Conservation (phyloP, 1,139 yeast species). For the Groenewaldozyma auringiensis region DNA sequence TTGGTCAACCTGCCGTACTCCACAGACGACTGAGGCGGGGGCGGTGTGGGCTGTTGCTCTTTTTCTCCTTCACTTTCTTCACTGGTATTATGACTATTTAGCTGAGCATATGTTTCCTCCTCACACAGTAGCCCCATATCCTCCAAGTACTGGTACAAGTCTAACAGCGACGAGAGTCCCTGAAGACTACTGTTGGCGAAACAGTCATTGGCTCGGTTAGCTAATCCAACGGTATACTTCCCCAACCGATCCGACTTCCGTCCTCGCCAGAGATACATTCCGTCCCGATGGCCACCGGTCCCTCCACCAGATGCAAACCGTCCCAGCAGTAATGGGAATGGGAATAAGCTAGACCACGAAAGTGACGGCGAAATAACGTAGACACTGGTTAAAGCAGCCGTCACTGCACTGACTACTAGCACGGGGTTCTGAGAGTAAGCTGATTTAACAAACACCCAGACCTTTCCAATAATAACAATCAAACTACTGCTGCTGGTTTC, state of each 20-base stretch:
- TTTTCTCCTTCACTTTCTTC: slow-evolving; percentile 6
- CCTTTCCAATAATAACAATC: not conserved
- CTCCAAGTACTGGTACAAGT: slow-evolving; percentile 52
- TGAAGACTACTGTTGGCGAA: slow-evolving; percentile 90
- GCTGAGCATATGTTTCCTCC: slow-evolving; percentile 1
- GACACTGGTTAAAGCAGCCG: not conserved
- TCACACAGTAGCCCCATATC: slow-evolving; percentile 15
- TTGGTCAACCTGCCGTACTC: slow-evolving; percentile 13
- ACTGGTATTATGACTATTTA: not conserved
- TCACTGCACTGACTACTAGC: not conserved
- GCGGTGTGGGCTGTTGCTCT: not conserved
- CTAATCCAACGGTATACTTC: slow-evolving; percentile 64
- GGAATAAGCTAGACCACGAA: not conserved
- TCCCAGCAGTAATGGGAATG: not conserved
- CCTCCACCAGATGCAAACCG: not conserved
- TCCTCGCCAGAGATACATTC: slow-evolving; percentile 3
- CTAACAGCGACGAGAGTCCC: slow-evolving; percentile 67
- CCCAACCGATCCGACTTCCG: slow-evolving; percentile 13
- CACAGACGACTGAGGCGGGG: not conserved
- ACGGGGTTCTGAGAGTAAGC: not conserved
- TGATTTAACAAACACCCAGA: not conserved
- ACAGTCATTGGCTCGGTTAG: slow-evolving; percentile 80
- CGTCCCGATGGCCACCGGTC: not conserved
- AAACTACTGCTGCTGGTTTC: not conserved
- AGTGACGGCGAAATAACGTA: slow-evolving; percentile 1